phyloP scores from a whole-genome alignment of 257 asterid species.

The Scutellaria galericulata region DNA sequence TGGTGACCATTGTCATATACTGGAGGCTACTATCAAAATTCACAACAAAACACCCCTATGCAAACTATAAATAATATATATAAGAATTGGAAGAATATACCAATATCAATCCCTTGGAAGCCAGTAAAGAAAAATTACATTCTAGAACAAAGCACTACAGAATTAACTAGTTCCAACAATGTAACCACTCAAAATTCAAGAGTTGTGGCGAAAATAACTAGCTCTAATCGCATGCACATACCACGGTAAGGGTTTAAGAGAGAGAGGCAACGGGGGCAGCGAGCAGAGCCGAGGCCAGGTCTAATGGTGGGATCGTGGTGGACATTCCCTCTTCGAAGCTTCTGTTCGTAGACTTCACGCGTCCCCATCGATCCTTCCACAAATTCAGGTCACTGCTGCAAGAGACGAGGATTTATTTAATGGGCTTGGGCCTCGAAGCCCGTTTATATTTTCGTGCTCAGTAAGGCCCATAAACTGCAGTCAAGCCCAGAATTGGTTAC shows the following conservation, averaged over 20 bases:
- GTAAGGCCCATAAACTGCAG: neutral
- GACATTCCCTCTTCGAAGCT: slow-evolving; percentile 68
- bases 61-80: neutral
- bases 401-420: neutral
- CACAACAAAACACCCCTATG: neutral
- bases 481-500: neutral
- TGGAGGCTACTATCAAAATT: neutral
- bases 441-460: no score
- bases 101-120: slow-evolving; percentile 1
- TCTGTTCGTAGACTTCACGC: slow-evolving; percentile 82
- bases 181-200: neutral
- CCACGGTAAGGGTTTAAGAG: slow-evolving; percentile 61
- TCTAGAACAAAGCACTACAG: neutral
- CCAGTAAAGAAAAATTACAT: neutral
- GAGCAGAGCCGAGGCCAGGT: slow-evolving; percentile 82
- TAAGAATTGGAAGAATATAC: neutral
- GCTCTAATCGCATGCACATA: slow-evolving; percentile 20
- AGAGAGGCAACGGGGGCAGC: slow-evolving; percentile 87
- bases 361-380: slow-evolving; percentile 60
- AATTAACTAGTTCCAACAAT: neutral
- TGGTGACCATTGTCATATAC: neutral
- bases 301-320: slow-evolving; percentile 75
- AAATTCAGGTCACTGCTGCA: neutral
- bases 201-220: neutral
- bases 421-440: neutral